Evolutionary conservation across 495 filamentous ascomycete species (phyloP).

Genomic region (Clohesyomyces aquaticus): DNA sequence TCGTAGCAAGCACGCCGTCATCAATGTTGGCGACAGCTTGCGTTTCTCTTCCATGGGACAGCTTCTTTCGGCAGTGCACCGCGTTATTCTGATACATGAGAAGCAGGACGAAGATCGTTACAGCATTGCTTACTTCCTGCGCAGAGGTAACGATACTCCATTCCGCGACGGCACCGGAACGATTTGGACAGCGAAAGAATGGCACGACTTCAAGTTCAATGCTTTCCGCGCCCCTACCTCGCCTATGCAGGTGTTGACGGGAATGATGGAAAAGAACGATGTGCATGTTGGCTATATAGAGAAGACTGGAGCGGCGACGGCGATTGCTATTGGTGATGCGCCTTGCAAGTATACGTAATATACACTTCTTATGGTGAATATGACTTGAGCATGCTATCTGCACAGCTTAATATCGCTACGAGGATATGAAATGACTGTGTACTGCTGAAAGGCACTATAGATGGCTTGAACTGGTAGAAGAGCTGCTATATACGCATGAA

Average conservation of each 20-base stretch:
- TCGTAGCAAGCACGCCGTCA: neutral
- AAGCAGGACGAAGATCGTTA: neutral
- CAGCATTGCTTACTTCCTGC: neutral
- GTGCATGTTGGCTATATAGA: constrained; percentile 1
- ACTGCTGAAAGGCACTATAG: no score
- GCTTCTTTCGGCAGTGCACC: neutral
- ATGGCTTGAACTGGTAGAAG: no score
- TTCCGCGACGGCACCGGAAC: neutral
- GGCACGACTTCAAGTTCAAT: neutral
- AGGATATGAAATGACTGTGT: no score
- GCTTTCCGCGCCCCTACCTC: neutral
- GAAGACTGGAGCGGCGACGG: neutral
- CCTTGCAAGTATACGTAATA: no score
- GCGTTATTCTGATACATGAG: neutral
- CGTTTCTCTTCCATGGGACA: neutral
- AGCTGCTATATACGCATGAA: no score
- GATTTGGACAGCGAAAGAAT: neutral
- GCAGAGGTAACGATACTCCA: neutral
- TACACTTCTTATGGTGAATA: no score
- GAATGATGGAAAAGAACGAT: constrained; percentile 1
- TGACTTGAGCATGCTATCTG: no score
- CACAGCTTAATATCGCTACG: no score
- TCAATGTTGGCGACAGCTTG: constrained; percentile 1
- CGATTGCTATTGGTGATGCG: constrained; percentile 1
- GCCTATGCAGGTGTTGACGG: neutral